phyloP scores from a whole-genome alignment of 352 stramenopile genomes.

The Phytophthora boehmeriae region DNA sequence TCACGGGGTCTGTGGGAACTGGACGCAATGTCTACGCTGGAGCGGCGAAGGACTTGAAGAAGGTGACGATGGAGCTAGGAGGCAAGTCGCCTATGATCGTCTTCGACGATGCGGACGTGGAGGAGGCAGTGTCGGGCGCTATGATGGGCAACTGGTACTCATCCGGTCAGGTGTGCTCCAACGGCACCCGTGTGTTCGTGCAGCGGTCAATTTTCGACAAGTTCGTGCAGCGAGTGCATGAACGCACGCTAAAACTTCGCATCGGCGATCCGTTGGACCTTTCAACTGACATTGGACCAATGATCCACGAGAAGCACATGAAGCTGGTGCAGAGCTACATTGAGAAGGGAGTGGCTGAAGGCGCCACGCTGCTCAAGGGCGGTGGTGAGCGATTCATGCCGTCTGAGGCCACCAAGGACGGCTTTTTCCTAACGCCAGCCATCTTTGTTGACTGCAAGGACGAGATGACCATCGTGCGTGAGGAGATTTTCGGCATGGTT shows the following conservation, averaged over 20 bases:
- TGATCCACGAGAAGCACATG: slow-evolving; percentile 88
- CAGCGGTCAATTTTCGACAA: slow-evolving; percentile 80
- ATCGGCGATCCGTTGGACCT: slow-evolving; percentile 87
- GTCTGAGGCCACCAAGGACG: slow-evolving; percentile 50
- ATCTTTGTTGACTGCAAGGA: slow-evolving; percentile 91
- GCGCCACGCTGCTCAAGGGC: slow-evolving; percentile 62
- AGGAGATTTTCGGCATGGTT: slow-evolving; percentile 89
- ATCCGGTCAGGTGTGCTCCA: slow-evolving; percentile 90
- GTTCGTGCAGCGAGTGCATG: slow-evolving; percentile 85
- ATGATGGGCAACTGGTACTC: slow-evolving; percentile 92
- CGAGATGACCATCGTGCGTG: slow-evolving; percentile 87
- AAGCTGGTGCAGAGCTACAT: slow-evolving; percentile 78
- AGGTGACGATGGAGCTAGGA: slow-evolving; percentile 90
- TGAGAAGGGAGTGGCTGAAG: slow-evolving; percentile 53
- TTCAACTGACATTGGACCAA: slow-evolving; percentile 84
- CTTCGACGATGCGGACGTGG: slow-evolving; percentile 84
- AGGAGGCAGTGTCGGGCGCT: slow-evolving; percentile 76
- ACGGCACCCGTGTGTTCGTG: slow-evolving; percentile 91
- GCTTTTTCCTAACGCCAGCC: slow-evolving; percentile 90
- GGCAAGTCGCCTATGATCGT: slow-evolving; percentile 91
- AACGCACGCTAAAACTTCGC: slow-evolving; percentile 70
- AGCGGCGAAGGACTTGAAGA: slow-evolving; percentile 82
- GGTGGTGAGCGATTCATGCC: slow-evolving; percentile 62
- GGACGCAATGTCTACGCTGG: slow-evolving; percentile 73
- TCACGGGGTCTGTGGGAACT: slow-evolving; percentile 83